Base-by-base conservation (phyloP, 2,329 filamentous ascomycete species). In the Trichoderma asperellum region DNA sequence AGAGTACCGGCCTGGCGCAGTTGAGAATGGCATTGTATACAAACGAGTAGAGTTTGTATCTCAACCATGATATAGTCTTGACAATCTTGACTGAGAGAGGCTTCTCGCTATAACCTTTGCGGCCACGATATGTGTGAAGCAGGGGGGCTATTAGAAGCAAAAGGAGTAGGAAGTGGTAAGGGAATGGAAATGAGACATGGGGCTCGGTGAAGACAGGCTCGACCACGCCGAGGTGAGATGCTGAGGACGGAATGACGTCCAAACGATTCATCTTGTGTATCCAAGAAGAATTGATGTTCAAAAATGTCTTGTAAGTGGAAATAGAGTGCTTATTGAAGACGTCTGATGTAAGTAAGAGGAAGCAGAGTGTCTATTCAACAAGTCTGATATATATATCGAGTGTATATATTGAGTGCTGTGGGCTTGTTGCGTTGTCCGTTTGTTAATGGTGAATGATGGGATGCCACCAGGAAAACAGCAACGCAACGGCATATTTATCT, bases 1-100 rank as follows among this genome's bases (percentile, higher is more conserved):
- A 76, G 27, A 78, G 55, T 16, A 55, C 60, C 5, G 55, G 68
- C 14, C 16, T 52, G 21, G 64, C 64, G 37, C 24, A 18, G 40
- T 68, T 68, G 58, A 68, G 47, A 24, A 63, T 29, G 32, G 27
- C 49, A 60, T 61, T 59, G 56, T 62, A 68, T 43, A 68, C 24
- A n/a, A 68, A 55, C 1, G 59, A 57, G 62, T 57, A 65, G 37
- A 47, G 35, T 56, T 35, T 56, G 37, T 65, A 57, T 47, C 62
- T 65, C 27, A 65, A 16, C 62, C 34, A 53, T 35, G 62, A 65
- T 27, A 65, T 14, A 12, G 29, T 34, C 53, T 65, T 65, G 18
- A 65, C 7, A 14, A 65, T 12, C 1, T 27, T 53, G 21, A 57
- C 62, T 6, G 62, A 65, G 18, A 65, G 37, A 0, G 53, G 62